Evolutionary conservation across 768 basidiomycete genomes (phyloP).

Genomic region (Phaeotremella skinneri): DNA sequence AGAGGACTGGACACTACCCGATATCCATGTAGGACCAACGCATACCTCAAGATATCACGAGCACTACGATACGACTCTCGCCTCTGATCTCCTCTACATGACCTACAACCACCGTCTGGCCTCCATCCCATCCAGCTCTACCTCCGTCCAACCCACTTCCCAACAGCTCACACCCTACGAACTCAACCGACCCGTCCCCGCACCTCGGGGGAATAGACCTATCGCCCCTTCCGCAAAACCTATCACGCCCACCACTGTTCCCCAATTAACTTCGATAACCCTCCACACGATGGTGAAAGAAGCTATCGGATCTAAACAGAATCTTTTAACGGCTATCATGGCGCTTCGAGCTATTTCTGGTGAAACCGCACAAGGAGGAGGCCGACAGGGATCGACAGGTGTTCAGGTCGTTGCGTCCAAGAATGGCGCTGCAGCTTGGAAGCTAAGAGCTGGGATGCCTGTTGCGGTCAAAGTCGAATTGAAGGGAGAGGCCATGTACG

Average conservation of each 20-base stretch:
- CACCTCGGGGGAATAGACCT: slow-evolving; percentile 64
- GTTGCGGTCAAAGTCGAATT: slow-evolving; percentile 86
- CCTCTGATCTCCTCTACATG: slow-evolving; percentile 91
- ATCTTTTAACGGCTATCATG: slow-evolving; percentile 80
- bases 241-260: slow-evolving; percentile 66
- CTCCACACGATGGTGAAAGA: slow-evolving; percentile 85
- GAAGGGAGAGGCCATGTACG: slow-evolving; percentile 89
- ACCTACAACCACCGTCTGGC: slow-evolving; percentile 68
- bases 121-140: slow-evolving; percentile 53
- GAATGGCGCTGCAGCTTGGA: slow-evolving; percentile 71
- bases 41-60: slow-evolving; percentile 65
- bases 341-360: slow-evolving; percentile 83
- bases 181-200: slow-evolving; percentile 70
- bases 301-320: slow-evolving; percentile 65
- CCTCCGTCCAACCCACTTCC: slow-evolving; percentile 51
- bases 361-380: slow-evolving; percentile 71
- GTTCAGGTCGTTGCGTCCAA: slow-evolving; percentile 63
- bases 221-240: slow-evolving; percentile 59
- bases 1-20: slow-evolving; percentile 26
- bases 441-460: slow-evolving; percentile 72
- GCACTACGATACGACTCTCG: slow-evolving; percentile 79
- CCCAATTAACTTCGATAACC: slow-evolving; percentile 76
- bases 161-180: slow-evolving; percentile 69
- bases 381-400: slow-evolving; percentile 66
- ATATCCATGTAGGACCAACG: slow-evolving; percentile 51